Evolutionary conservation across 208 protist genomes (phyloP).

Genomic region (Crithidia bombi): DNA sequence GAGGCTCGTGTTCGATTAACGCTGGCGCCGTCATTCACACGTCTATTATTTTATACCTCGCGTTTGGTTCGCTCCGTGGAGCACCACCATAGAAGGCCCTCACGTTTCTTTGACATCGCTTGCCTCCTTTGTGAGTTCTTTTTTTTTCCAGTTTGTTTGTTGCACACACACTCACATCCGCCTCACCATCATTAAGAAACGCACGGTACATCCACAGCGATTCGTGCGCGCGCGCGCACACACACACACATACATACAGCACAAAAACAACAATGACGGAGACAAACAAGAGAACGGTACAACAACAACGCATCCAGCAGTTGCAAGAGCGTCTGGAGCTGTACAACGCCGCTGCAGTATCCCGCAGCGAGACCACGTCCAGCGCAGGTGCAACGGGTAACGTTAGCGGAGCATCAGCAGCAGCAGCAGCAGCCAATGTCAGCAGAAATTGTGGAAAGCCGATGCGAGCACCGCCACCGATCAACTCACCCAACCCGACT

Average conservation of each 20-base stretch:
- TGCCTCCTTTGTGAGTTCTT: no score
- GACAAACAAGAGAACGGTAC: conserved; percentile 20
- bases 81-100: no score
- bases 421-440: not conserved
- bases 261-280: conserved; percentile 7
- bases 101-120: no score
- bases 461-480: conserved; percentile 18
- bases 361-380: not conserved
- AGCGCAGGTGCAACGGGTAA: not conserved
- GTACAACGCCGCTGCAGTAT: conserved; percentile 71
- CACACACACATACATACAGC: not conserved
- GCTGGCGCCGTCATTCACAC: no score
- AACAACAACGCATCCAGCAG: conserved; percentile 72
- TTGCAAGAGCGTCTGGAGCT: conserved; percentile 76
- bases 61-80: no score
- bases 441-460: conserved; percentile 18
- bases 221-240: no score
- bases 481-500: conserved; percentile 14
- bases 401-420: not conserved
- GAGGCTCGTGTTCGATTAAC: no score
- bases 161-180: no score
- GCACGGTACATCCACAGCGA: not conserved
- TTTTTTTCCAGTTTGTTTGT: no score
- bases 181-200: no score
- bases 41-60: no score